Evolutionary conservation across 176 grass and related monocot species (phyloP).

Genomic region (Eleusine indica): DNA sequence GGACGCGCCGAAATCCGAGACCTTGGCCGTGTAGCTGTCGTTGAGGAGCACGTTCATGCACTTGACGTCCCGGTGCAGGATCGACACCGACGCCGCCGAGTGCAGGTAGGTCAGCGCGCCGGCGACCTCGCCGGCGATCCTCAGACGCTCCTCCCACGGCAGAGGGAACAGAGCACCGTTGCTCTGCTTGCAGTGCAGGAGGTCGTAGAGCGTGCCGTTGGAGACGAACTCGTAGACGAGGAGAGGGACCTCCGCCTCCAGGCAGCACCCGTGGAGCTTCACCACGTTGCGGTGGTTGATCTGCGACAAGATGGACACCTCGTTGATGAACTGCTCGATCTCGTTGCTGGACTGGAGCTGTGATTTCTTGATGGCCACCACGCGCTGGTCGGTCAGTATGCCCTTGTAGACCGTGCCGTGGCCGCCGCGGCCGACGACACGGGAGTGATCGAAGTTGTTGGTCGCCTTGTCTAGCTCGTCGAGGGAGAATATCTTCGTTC

Average conservation of each 20-base stretch:
- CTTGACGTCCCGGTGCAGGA: slow-evolving; percentile 42
- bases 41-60: slow-evolving; percentile 40
- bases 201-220: slow-evolving; percentile 36
- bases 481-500: slow-evolving; percentile 39
- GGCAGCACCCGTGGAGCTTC: slow-evolving; percentile 42
- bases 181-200: neutral
- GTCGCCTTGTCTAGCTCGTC: slow-evolving; percentile 42
- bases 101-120: slow-evolving; percentile 32
- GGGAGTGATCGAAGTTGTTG: slow-evolving; percentile 16
- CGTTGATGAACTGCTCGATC: slow-evolving; percentile 35
- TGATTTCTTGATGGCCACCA: slow-evolving; percentile 30
- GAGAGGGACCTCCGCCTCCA: slow-evolving; percentile 14
- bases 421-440: slow-evolving; percentile 30
- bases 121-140: slow-evolving; percentile 21
- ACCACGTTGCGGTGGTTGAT: slow-evolving; percentile 42
- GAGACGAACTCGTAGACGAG: slow-evolving; percentile 38
- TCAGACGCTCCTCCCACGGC: slow-evolving; percentile 23
- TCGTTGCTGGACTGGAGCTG: neutral
- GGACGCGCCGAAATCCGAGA: slow-evolving; percentile 30
- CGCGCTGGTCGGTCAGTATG: slow-evolving; percentile 37
- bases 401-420: slow-evolving; percentile 34
- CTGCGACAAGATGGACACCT: slow-evolving; percentile 35
- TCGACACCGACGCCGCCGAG: slow-evolving; percentile 24
- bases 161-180: neutral
- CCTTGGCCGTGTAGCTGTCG: slow-evolving; percentile 23